Percentiles rank a stretch among this genome's conserved stretches.
Conservation (phyloP, 331 rosid genomes). For the Dryas integrifolia region DNA sequence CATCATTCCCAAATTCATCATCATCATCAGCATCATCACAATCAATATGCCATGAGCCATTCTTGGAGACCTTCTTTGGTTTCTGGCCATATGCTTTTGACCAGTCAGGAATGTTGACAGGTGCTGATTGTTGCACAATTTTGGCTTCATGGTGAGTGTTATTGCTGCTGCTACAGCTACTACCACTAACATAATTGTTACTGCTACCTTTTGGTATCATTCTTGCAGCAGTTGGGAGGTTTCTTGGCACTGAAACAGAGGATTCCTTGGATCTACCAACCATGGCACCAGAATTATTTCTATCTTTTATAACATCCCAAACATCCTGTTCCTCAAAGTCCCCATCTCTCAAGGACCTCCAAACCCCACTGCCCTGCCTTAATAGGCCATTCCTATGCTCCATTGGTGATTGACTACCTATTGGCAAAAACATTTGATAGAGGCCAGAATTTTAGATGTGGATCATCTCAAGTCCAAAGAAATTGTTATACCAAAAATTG, state of each 20-base stretch:
- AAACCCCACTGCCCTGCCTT: slow-evolving; percentile 59
- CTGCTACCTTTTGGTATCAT: slow-evolving; percentile 55
- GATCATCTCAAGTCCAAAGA: slow-evolving; percentile 13
- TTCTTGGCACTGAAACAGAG: slow-evolving; percentile 33
- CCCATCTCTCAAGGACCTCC: slow-evolving; percentile 83
- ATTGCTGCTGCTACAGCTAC: slow-evolving; percentile 27
- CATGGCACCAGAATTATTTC: slow-evolving; percentile 21
- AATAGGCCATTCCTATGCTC: slow-evolving; percentile 41
- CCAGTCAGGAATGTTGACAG: slow-evolving; percentile 70
- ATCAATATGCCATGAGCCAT: slow-evolving; percentile 33
- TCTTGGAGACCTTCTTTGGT: slow-evolving; percentile 31
- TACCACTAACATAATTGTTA: slow-evolving; percentile 27
- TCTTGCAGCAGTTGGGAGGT: slow-evolving; percentile 47
- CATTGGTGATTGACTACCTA: slow-evolving; percentile 47
- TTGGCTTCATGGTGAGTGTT: slow-evolving; percentile 42
- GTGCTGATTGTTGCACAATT: slow-evolving; percentile 68
- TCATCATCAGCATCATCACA: slow-evolving; percentile 16
- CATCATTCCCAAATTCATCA: slow-evolving; percentile 25
- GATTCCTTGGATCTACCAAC: slow-evolving; percentile 24
- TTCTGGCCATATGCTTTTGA: slow-evolving; percentile 37
- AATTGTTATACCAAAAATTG: slow-evolving; percentile 4
- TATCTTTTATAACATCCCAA: slow-evolving; percentile 61
- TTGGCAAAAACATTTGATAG: background rate
- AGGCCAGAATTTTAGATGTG: slow-evolving; percentile 14
- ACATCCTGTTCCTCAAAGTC: slow-evolving; percentile 85